These are phyloP conservation scores for Pestalotiopsis sp. DNA, from an alignment of 2,329 filamentous ascomycete genomes.

Conservation along the genomic window DNA sequence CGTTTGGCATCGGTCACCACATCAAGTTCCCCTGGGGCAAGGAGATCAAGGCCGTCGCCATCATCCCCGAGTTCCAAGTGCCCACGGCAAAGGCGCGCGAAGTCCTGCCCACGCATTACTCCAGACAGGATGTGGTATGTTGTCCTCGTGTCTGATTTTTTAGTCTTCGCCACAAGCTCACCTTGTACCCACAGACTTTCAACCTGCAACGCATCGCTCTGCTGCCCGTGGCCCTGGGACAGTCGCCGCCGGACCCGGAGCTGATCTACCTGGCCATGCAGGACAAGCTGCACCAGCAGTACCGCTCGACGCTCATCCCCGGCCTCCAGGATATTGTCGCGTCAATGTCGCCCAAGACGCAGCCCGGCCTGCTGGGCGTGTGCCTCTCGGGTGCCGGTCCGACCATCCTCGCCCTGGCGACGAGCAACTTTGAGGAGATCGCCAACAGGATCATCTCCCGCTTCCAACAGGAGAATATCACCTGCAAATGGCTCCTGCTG, in stretches of 20 bases:
- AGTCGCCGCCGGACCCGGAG: slow-evolving; percentile 86
- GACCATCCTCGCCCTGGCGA: slow-evolving; percentile 91
- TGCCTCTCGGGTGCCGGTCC: slow-evolving; percentile 94
- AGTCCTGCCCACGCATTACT: slow-evolving; percentile 80
- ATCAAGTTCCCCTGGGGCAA: slow-evolving; percentile 93
- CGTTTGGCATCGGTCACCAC: slow-evolving; percentile 90
- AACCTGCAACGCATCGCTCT: slow-evolving; percentile 94
- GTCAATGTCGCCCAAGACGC: slow-evolving; percentile 84
- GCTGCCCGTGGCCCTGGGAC: slow-evolving; percentile 84
- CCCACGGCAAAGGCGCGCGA: slow-evolving; percentile 89
- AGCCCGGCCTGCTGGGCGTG: slow-evolving; percentile 88
- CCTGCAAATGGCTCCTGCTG: slow-evolving; percentile 84
- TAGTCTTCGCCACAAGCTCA: slow-evolving; percentile 17
- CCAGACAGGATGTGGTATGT: slow-evolving; percentile 79
- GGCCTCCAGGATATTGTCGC: slow-evolving; percentile 88
- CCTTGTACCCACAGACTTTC: slow-evolving; percentile 62
- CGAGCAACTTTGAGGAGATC: slow-evolving; percentile 85
- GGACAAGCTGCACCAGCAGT: slow-evolving; percentile 96
- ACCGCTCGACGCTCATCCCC: slow-evolving; percentile 88
- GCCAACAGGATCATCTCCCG: slow-evolving; percentile 75
- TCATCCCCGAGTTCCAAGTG: slow-evolving; percentile 95
- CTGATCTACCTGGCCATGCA: slow-evolving; percentile 99
- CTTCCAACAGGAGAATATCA: slow-evolving; percentile 74
- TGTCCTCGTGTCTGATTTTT: slow-evolving; percentile 6
- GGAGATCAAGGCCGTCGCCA: slow-evolving; percentile 95